Evolutionary conservation across 257 asterid genomes (phyloP), one percentile per base, ranked within the genome.

Genomic region (Solanum gandarillasii): DNA sequence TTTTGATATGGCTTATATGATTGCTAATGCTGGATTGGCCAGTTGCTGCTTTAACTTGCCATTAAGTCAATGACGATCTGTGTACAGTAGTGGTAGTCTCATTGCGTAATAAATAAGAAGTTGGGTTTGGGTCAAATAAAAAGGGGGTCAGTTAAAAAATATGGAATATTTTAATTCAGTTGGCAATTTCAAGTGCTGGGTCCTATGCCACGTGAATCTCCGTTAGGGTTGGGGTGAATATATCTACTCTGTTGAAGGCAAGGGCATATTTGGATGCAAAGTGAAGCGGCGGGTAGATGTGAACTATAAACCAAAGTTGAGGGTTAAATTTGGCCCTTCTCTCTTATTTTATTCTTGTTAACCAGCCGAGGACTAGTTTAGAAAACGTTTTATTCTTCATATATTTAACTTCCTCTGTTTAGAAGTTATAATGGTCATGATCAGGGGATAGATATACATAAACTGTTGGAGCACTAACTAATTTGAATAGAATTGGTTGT

Each of bases 1-100:
- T 90, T 93, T 86, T 95, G 94, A 74, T 94, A 76, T 12, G 95
- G 89, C 27, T 65, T 25, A 65, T 65, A 65, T 65, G 73, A 65
- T 65, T 25, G 14, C 34, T 23, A 65, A 62, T 65, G 73, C 73
- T 25, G 73, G 73, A 25, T 65, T n/a, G 34, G 34, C 73, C 8
- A 11, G 4, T 65, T 25, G 32, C 73, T 29, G 75, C 11, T 29
- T 13, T 70, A 29, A 70, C 2, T 70, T 70, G 38, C 75, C 75
- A 27, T 68, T 68, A 68, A 68, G 75, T 68, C 21, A 14, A 13
- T 29, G 36, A 70, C 34, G 75, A 3, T 70, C 38, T 70, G 75
- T 31, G 75, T 70, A 70, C 38, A 70, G 18, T 70, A 70, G 36
- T 70, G 23, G 75, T 34, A 70, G 38, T 70, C 75, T 29, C 75